These are phyloP conservation scores for Pinus taeda DNA, from an alignment of 75 land plant species.

Conservation along the genomic window DNA sequence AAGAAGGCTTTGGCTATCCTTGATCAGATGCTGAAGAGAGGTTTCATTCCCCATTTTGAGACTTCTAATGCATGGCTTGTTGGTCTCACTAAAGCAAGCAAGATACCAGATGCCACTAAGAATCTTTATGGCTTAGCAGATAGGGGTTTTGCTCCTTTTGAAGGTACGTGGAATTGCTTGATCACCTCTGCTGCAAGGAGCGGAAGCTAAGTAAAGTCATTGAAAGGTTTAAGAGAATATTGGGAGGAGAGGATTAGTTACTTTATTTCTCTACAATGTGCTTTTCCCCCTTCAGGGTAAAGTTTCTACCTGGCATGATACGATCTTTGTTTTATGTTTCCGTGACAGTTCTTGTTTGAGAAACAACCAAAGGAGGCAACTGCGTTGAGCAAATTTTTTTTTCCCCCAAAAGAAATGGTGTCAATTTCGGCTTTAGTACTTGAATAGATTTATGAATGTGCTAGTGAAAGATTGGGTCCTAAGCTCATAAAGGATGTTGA, in stretches of 20 bases:
- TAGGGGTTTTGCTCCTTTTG: constrained; percentile 51
- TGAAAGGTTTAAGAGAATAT: constrained; percentile 24
- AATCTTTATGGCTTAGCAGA: constrained; percentile 33
- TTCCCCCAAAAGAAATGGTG: no score
- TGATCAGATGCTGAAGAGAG: constrained; percentile 23
- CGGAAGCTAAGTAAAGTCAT: constrained; percentile 39
- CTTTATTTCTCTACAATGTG: no score
- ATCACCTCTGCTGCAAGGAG: constrained; percentile 41
- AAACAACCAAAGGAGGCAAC: no score
- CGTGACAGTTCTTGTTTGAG: no score
- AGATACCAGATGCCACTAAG: constrained; percentile 33
- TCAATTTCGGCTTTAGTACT: no score
- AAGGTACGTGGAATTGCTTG: constrained; percentile 37
- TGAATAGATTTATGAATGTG: no score
- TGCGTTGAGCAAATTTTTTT: no score
- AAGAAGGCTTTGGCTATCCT: constrained; percentile 25
- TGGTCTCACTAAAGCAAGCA: constrained; percentile 49
- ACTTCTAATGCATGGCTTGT: constrained; percentile 39
- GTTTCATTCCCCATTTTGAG: constrained; percentile 18
- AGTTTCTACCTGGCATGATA: no score
- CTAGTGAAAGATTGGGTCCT: no score
- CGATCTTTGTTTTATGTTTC: no score
- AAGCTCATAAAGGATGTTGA: no score
- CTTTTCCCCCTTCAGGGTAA: no score
- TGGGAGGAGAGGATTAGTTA: not conserved